Base-by-base conservation (phyloP, 257 asterid genomes). In the Eucommia ulmoides region DNA sequence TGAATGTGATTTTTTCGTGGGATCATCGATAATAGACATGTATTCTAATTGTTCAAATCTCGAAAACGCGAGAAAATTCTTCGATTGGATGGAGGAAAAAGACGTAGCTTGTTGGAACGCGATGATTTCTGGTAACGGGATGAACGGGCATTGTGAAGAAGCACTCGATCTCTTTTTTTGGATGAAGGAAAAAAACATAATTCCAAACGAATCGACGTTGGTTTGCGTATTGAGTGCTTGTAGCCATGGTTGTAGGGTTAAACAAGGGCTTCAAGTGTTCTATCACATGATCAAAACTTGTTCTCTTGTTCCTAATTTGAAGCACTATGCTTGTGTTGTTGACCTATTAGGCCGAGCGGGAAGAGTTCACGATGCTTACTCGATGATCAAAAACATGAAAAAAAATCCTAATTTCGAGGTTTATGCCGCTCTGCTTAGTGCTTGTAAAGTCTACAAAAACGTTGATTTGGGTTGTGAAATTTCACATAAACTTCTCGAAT, bases 281-380 rank as follows among this genome's bases (percentile, higher is more conserved):
- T 22, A 64, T 24, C 60, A 45, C n/a, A 77, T 80, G 77, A 62
- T 49, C 0, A 50, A 69, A 56, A 46, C 10, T 52, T 65, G 79
- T 77, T 57, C 68, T 59, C 19, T 76, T 6, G 41, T 15, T 19
- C 83, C 81, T 17, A 73, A 26, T 49, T 45, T 44, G n/a, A 73
- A 70, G 72, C 84, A 76, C 53, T 79, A 76, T 53, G 79, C 75
- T 1, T 76, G 84, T 59, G 65, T 73, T 23, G 29, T 79, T 16
- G 81, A 76, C 74, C 75, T 79, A 7, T 81, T 79, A 22, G 79
- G 75, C 1, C 81, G 88, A n/a, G 72, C 79, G 23, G 84, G 84
- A 10, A 47, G 56, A 60, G 19, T 76, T 22, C 14, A 63, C 3
- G 81, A 79, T n/a, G 84, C 84, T 23, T 73, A 67, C 45, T 44